phyloP scores from a whole-genome alignment of 257 asterid species.

The Rehmannia glutinosa region DNA sequence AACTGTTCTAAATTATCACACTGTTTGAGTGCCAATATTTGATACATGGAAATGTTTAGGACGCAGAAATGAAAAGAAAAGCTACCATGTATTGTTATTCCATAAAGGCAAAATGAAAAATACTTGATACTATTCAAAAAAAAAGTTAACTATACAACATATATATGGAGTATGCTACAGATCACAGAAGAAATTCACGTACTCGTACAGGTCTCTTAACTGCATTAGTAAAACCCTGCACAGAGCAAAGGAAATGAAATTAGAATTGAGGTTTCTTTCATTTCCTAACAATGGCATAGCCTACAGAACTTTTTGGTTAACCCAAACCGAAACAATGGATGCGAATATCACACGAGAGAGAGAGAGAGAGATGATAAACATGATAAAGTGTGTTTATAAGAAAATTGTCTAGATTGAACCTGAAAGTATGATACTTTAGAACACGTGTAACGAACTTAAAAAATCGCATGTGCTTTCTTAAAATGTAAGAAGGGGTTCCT shows the following conservation, averaged over 20 bases:
- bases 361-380: not conserved
- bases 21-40: not conserved
- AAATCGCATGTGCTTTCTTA: no score
- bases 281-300: not conserved
- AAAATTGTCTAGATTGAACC: not conserved
- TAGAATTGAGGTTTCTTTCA: not conserved
- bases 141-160: not conserved
- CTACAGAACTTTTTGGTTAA: not conserved
- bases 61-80: not conserved
- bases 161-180: conserved; percentile 1
- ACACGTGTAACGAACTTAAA: no score
- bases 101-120: not conserved
- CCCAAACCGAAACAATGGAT: not conserved
- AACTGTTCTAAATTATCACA: not conserved
- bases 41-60: not conserved
- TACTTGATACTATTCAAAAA: not conserved
- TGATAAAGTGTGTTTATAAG: not conserved
- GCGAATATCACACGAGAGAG: not conserved
- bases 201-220: conserved; percentile 88
- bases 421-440: not conserved
- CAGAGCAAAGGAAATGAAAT: conserved; percentile 7
- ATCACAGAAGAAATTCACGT: conserved; percentile 65
- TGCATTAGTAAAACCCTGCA: conserved; percentile 95
- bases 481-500: no score
- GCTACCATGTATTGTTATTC: not conserved